A percentile compares a stretch with the other conserved stretches of the same genome.
phyloP scores from a whole-genome alignment of 202 grass and related monocot genomes.

The Schoenoplectus tabernaemontani region DNA sequence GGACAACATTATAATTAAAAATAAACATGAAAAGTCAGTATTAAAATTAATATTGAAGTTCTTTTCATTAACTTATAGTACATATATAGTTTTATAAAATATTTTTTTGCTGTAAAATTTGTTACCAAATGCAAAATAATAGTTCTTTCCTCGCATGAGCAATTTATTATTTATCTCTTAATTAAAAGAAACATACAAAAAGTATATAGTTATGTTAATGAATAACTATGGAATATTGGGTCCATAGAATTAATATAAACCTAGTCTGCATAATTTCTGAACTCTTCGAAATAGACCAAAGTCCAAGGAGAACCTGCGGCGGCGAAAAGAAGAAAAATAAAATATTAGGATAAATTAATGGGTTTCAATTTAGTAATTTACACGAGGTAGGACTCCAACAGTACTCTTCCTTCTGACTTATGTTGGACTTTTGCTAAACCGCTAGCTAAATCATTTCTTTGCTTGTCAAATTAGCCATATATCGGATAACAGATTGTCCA shows the following conservation, averaged over 20 bases:
- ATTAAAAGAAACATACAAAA: too few species aligned
- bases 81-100: too few species aligned
- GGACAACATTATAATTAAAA: too few species aligned
- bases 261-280: neutral
- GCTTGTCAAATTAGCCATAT: constrained; percentile 5
- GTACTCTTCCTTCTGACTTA: neutral
- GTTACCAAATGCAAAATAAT: too few species aligned
- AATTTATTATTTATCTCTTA: too few species aligned
- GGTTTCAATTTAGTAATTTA: neutral
- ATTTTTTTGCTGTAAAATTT: too few species aligned
- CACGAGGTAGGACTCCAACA: constrained; percentile 3
- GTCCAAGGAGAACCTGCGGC: neutral
- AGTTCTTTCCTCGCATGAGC: too few species aligned
- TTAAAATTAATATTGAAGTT: too few species aligned
- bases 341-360: constrained; percentile 15
- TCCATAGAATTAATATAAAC: neutral
- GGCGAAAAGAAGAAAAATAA: neutral
- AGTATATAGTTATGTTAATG: too few species aligned
- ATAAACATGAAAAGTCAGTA: too few species aligned
- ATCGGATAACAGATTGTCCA: neutral
- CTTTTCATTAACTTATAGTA: too few species aligned
- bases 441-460: neutral
- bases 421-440: constrained; percentile 1
- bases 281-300: neutral
- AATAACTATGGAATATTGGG: neutral